Percentiles rank a stretch among this genome's conserved stretches.
Evolutionary conservation across 2,329 filamentous ascomycete species (phyloP).

Genomic region (Grosmannia serpens): DNA sequence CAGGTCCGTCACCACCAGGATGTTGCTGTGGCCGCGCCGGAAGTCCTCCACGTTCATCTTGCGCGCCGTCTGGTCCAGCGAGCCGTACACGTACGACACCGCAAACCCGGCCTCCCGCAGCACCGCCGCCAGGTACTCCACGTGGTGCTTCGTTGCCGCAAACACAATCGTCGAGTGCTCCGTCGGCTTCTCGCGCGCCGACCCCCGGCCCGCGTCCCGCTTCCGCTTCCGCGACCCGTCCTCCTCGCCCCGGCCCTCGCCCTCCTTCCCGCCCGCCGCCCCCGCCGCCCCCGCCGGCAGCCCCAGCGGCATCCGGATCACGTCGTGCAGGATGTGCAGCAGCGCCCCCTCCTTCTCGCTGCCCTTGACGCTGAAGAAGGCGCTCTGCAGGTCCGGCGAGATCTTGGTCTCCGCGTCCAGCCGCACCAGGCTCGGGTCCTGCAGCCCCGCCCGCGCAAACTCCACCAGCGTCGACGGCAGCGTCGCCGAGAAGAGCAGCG

Average conservation of each 20-base stretch:
- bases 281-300: constrained; percentile 41
- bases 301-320: constrained; percentile 80
- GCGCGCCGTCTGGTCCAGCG: constrained; percentile 85
- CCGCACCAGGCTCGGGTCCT: constrained; percentile 83
- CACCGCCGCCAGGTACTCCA: constrained; percentile 81
- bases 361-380: constrained; percentile 87
- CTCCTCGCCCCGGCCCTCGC: neutral
- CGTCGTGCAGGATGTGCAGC: constrained; percentile 75
- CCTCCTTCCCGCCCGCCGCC: constrained; percentile 18
- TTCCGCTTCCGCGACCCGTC: constrained; percentile 49
- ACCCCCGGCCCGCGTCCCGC: constrained; percentile 36
- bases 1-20: constrained; percentile 92
- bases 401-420: constrained; percentile 93
- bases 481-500: constrained; percentile 88
- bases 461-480: constrained; percentile 90
- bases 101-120: constrained; percentile 73
- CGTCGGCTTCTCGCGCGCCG: constrained; percentile 53
- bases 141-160: constrained; percentile 89
- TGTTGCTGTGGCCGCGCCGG: constrained; percentile 69
- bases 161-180: constrained; percentile 93
- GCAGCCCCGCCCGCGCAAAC: constrained; percentile 84
- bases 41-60: constrained; percentile 90
- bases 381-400: constrained; percentile 88
- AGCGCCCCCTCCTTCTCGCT: constrained; percentile 90
- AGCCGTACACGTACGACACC: constrained; percentile 89